Percentiles rank a stretch among this genome's conserved stretches.
Conservation (phyloP, 805 yeast species). For the Dipodascus albidus region DNA sequence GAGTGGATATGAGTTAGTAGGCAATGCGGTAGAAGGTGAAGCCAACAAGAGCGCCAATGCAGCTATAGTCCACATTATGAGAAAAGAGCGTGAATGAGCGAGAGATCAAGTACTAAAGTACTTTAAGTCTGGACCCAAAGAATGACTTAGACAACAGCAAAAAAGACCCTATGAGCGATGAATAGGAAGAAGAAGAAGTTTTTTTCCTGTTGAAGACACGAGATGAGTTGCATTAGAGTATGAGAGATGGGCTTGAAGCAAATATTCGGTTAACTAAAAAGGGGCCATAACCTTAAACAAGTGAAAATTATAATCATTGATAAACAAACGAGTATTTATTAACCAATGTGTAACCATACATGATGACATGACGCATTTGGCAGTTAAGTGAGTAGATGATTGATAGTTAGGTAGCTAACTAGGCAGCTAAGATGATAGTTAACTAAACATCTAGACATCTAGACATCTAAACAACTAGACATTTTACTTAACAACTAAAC, state of each 20-base stretch:
- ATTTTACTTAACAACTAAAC: no score
- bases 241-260: not conserved
- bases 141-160: not conserved
- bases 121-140: not conserved
- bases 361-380: no score
- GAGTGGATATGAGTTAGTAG: not conserved
- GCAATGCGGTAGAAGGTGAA: not conserved
- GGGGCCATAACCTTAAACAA: not conserved
- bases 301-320: no score
- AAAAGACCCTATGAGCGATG: no score
- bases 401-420: no score
- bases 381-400: no score
- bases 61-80: not conserved
- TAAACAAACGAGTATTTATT: no score
- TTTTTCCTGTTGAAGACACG: not conserved
- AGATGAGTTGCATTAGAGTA: not conserved
- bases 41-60: not conserved
- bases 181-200: not conserved
- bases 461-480: no score
- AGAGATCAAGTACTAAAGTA: not conserved
- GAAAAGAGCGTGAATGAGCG: not conserved
- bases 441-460: no score
- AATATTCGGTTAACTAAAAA: not conserved
- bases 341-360: no score
- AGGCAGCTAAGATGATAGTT: no score